Base-by-base conservation (phyloP, 2,329 filamentous ascomycete genomes). In the Hymenoscyphus scutula region DNA sequence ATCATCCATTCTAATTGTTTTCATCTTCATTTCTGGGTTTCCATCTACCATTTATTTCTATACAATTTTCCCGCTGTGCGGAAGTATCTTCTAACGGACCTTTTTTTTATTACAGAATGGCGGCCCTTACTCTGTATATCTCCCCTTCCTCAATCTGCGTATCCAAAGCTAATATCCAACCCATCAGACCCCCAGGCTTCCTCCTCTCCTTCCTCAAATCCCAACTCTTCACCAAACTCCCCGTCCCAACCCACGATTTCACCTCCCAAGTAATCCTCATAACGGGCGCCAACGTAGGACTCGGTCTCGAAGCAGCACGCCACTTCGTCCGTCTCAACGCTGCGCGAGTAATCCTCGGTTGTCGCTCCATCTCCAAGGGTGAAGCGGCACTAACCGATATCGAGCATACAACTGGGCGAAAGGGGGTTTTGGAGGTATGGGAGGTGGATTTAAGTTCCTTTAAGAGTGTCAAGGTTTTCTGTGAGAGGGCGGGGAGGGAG, bases 221-320 rank as follows among this genome's bases (percentile, higher is more conserved):
- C n/a, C 58, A 60, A 56, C 58, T 60, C 51, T 60, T 60, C 53
- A 60, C 58, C 19, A 30, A 19, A 8, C 54, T 48, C 25, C 60
- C 60, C 30, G 17, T n/a, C 15, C 60, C 60, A 5, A 32, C 19
- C 13, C 23, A 37, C 7, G 27, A 45, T 69, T 70, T 69, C 53
- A 69, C 65, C 19, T 56, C 45, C 8, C 63, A 74, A 55, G 73
- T 69, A 5, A 62, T 77, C 48, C 73, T 79, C 5, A 70, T 80
- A 2, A 78, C 77, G 0, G 78, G 78, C 1, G 71, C 76, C 10
- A 80, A 80, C 58, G 70, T 69, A 0, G 78, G 78, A 4, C 69
- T 80, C 0, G 77, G 78, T 0, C 68, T 74, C 0, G 77, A 79
- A 60, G 72, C 78, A 0, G 71, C 73, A 13, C 71, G 69, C 1